Evolutionary conservation across 1,284 basidiomycete genomes (phyloP).

Genomic region (Erythrobasidium hasegawianum): DNA sequence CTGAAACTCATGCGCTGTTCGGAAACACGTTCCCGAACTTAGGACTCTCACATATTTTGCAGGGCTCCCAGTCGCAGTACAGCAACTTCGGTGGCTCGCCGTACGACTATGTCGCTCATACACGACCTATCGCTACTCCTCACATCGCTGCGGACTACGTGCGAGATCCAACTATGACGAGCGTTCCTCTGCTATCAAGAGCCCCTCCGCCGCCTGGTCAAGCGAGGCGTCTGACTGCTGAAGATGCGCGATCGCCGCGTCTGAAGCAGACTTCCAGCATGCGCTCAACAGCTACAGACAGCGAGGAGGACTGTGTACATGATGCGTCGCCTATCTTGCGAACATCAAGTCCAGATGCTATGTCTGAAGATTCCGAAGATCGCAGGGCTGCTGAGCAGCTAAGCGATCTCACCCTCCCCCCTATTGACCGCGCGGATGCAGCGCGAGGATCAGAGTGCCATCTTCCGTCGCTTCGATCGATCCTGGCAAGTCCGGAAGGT

Average conservation of each 20-base stretch:
- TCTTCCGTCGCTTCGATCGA: conserved; percentile 24
- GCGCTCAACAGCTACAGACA: conserved; percentile 27
- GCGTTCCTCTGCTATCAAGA: conserved; percentile 19
- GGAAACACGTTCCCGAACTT: not conserved
- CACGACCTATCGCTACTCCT: conserved; percentile 28
- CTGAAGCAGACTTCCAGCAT: conserved; percentile 23
- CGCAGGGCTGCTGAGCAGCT: conserved; percentile 4
- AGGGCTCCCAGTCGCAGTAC: conserved; percentile 9
- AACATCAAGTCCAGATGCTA: not conserved
- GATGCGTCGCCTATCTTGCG: not conserved
- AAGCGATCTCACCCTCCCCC: not conserved
- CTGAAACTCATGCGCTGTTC: not conserved
- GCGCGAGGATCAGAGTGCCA: conserved; percentile 25
- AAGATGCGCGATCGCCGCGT: not conserved
- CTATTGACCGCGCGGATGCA: not conserved
- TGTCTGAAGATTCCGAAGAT: conserved; percentile 15
- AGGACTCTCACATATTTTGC: not conserved
- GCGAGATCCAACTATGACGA: conserved; percentile 18
- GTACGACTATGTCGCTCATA: conserved; percentile 10
- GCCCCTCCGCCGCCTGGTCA: conserved; percentile 12
- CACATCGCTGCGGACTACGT: conserved; percentile 23
- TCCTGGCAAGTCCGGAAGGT: conserved; percentile 12
- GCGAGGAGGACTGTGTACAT: not conserved
- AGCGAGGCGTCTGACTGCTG: not conserved
- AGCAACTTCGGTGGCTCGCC: not conserved